Evolutionary conservation across 768 basidiomycete genomes (phyloP).

Genomic region (Leccinum disarticulatum): DNA sequence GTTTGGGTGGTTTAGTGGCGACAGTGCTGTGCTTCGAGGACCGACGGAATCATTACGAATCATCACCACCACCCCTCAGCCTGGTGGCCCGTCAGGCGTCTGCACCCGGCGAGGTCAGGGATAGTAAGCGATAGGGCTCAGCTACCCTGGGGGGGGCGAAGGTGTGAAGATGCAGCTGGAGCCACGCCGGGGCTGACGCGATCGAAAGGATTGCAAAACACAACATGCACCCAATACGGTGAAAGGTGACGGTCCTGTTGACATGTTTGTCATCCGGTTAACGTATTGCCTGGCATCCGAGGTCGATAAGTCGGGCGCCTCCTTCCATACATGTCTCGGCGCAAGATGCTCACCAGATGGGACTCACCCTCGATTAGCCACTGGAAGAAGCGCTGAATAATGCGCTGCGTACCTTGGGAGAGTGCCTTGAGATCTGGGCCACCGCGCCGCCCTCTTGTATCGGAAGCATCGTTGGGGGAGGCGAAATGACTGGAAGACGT

Average conservation of each 20-base stretch:
- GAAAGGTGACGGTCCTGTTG: conserved; percentile 1
- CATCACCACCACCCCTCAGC: not conserved
- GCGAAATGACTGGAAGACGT: conserved; percentile 22
- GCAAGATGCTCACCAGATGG: conserved; percentile 16
- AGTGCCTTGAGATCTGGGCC: conserved; percentile 15
- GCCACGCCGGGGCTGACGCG: not conserved
- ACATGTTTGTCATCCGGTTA: conserved; percentile 11
- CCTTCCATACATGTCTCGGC: conserved; percentile 19
- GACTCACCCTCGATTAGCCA: conserved; percentile 11
- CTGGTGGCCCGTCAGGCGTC: not conserved
- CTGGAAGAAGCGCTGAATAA: conserved; percentile 2
- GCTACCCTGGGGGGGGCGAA: not conserved
- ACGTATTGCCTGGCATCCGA: conserved; percentile 1
- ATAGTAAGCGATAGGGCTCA: not conserved
- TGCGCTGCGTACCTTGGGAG: conserved; percentile 13
- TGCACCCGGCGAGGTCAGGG: not conserved
- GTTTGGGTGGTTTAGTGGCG: conserved; percentile 5
- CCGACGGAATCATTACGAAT: not conserved
- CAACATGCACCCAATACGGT: not conserved
- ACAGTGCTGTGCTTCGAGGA: conserved; percentile 1
- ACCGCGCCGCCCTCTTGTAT: conserved; percentile 8
- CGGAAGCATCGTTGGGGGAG: conserved; percentile 17
- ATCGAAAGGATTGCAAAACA: not conserved
- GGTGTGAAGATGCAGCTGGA: not conserved
- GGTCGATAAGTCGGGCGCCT: conserved; percentile 4